Conservation (phyloP, 73 alveolate species). For the Blepharisma japonicum region DNA sequence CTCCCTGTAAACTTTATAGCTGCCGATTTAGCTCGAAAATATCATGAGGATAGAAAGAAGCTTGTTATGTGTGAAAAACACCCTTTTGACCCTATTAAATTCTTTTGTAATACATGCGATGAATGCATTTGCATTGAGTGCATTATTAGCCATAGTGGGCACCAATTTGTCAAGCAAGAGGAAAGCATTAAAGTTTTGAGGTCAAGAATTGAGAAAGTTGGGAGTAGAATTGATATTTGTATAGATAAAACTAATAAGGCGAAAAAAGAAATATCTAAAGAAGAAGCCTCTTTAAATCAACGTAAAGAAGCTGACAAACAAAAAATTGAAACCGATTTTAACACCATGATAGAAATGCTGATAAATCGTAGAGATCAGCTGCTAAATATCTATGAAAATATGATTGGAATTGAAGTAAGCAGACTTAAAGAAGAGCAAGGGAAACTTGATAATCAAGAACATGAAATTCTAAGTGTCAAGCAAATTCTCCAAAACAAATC, state of each 20-base stretch:
- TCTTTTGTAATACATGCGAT: conserved; percentile 72
- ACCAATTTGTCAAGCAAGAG: conserved; percentile 71
- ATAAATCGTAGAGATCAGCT: conserved; percentile 26
- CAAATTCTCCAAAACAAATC: not conserved
- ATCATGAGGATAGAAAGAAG: conserved; percentile 43
- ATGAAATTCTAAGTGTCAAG: not conserved
- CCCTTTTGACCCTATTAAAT: conserved; percentile 54
- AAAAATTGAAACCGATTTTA: not conserved
- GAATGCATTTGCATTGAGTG: conserved; percentile 74
- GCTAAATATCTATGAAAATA: not conserved
- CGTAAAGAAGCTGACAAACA: not conserved
- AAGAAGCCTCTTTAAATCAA: not conserved
- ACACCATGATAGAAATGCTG: conserved; percentile 20
- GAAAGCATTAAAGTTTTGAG: conserved; percentile 46
- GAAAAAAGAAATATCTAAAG: not conserved
- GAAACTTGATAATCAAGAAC: not conserved
- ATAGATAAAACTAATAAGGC: conserved; percentile 19
- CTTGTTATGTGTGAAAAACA: conserved; percentile 61
- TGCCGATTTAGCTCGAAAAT: not conserved
- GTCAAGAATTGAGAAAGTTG: not conserved
- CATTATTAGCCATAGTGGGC: conserved; percentile 78
- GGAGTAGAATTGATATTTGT: conserved; percentile 20
- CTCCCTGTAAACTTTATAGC: conserved; percentile 19
- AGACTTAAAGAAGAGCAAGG: not conserved
- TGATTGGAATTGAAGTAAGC: not conserved